Percentiles rank a stretch among this genome's conserved stretches.
Conservation (phyloP, 2,329 filamentous ascomycete species). For the Fusarium mundagurra region DNA sequence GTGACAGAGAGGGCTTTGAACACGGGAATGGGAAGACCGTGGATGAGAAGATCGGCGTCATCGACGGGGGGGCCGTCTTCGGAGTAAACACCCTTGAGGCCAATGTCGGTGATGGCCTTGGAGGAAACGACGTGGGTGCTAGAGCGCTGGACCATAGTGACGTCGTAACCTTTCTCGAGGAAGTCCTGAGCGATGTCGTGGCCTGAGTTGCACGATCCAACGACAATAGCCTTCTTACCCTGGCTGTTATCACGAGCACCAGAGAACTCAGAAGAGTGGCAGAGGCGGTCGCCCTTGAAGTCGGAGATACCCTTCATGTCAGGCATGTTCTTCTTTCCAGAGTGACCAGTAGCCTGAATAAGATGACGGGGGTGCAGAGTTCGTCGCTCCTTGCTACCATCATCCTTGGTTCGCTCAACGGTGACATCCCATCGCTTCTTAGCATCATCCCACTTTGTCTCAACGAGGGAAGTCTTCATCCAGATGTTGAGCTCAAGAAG, state of each 20-base stretch:
- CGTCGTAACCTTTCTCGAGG: constrained; percentile 71
- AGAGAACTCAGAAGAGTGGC: constrained; percentile 69
- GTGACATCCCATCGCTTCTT: constrained; percentile 64
- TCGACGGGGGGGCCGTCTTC: constrained; percentile 68
- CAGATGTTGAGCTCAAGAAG: constrained; percentile 76
- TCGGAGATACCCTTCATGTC: constrained; percentile 63
- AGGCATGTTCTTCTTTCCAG: constrained; percentile 72
- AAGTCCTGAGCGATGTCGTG: constrained; percentile 77
- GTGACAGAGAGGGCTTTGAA: constrained; percentile 67
- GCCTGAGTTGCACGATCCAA: constrained; percentile 75
- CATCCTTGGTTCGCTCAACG: constrained; percentile 59
- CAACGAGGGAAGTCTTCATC: constrained; percentile 61
- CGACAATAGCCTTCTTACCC: constrained; percentile 70
- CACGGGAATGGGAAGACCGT: constrained; percentile 67
- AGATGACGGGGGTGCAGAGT: constrained; percentile 70
- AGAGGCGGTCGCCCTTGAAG: constrained; percentile 69
- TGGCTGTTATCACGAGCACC: constrained; percentile 59
- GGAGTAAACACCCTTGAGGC: constrained; percentile 60
- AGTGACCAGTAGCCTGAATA: constrained; percentile 74
- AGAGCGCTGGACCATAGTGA: constrained; percentile 76
- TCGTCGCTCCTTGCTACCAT: constrained; percentile 60
- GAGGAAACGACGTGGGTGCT: constrained; percentile 72
- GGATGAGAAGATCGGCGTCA: constrained; percentile 71
- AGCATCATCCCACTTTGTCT: constrained; percentile 60
- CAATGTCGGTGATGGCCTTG: constrained; percentile 60